A percentile compares a stretch with the other conserved stretches of the same genome.
These are phyloP conservation scores for Bryoerythrophyllum caledonicum DNA, from an alignment of 225 moss, liverwort and hornwort genomes.

Conservation along the genomic window DNA sequence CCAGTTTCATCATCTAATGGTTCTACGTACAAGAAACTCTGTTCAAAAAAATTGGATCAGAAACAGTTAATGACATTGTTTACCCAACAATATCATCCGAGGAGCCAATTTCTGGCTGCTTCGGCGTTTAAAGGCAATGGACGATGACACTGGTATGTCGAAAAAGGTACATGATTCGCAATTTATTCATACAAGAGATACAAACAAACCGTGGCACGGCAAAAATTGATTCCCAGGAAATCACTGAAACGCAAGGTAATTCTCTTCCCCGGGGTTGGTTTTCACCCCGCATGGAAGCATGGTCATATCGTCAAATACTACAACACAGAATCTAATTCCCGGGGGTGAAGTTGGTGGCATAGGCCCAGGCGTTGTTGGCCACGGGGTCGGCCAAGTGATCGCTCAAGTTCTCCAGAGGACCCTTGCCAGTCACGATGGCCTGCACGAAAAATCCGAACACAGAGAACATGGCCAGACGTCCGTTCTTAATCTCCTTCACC, in stretches of 20 bases:
- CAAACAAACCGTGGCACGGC: background rate
- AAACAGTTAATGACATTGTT: too few relatives aligned
- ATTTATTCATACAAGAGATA: background rate
- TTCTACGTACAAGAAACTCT: too few relatives aligned
- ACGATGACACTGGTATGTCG: too few relatives aligned
- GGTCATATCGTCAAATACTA: background rate
- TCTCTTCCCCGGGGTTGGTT: background rate
- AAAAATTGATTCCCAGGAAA: background rate
- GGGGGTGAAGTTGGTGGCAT: slow-evolving; percentile 28
- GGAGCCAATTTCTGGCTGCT: too few relatives aligned
- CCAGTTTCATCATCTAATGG: too few relatives aligned
- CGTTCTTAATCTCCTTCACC: slow-evolving; percentile 56
- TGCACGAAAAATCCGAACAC: slow-evolving; percentile 56
- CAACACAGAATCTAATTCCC: slow-evolving; percentile 5
- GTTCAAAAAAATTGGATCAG: too few relatives aligned
- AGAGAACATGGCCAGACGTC: slow-evolving; percentile 52
- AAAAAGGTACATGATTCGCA: background rate
- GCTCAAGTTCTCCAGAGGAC: slow-evolving; percentile 49
- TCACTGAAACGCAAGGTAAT: background rate
- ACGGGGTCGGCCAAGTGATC: slow-evolving; percentile 52
- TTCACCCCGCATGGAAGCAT: background rate
- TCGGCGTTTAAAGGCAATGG: too few relatives aligned
- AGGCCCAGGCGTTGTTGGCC: slow-evolving; percentile 29
- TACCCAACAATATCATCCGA: too few relatives aligned
- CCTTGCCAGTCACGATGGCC: slow-evolving; percentile 57